Evolutionary conservation across 768 basidiomycete genomes (phyloP).

Genomic region (Collybia mongolica): DNA sequence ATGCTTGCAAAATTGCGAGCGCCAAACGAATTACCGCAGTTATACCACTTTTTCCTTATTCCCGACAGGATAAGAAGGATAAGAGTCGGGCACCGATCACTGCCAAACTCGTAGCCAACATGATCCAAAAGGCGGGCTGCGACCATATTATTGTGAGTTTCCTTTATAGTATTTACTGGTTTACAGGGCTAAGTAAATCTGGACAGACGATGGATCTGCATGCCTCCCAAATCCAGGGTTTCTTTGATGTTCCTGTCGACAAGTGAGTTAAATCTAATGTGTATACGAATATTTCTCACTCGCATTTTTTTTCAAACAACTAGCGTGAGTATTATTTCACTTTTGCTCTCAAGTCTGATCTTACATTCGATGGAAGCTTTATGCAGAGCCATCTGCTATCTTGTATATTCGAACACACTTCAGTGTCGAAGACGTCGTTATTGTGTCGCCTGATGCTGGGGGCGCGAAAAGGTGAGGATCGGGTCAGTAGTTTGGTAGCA

Average conservation of each 20-base stretch:
- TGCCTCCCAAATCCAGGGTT: constrained; percentile 98
- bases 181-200: constrained; percentile 7
- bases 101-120: constrained; percentile 97
- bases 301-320: constrained; percentile 2
- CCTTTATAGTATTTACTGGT: neutral
- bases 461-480: constrained; percentile 89
- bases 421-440: constrained; percentile 80
- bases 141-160: constrained; percentile 93
- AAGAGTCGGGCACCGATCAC: constrained; percentile 98
- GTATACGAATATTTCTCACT: constrained; percentile 7
- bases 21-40: constrained; percentile 99
- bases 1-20: constrained; percentile 99
- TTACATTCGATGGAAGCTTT: constrained; percentile 53
- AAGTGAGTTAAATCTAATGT: constrained; percentile 67
- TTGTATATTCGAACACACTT: constrained; percentile 94
- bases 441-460: constrained; percentile 97
- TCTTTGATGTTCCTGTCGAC: constrained; percentile 99
- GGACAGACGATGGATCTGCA: constrained; percentile 96
- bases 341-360: neutral
- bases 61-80: constrained; percentile 99
- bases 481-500: constrained; percentile 7
- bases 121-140: constrained; percentile 89
- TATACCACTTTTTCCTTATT: constrained; percentile 94
- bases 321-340: constrained; percentile 45
- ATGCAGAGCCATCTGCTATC: constrained; percentile 93